Percentiles rank a stretch among this genome's conserved stretches.
Evolutionary conservation across 805 yeast species (phyloP).

Genomic region (Teunomyces pallodes): DNA sequence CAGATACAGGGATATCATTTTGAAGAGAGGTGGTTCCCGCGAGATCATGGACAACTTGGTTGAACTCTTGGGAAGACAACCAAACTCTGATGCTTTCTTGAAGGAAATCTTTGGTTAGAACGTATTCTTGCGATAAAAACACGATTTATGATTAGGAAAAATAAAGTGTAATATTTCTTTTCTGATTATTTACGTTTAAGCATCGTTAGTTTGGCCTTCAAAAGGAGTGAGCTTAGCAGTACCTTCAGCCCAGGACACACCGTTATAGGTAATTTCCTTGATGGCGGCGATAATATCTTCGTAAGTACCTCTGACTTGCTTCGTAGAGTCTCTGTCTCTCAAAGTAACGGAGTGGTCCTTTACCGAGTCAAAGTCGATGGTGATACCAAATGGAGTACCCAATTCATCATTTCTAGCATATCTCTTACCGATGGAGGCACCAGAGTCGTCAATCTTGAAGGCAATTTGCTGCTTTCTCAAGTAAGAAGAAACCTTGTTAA

Average conservation of each 20-base stretch:
- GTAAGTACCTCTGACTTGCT: constrained; percentile 90
- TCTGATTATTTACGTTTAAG: constrained; percentile 4
- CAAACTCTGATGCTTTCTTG: constrained; percentile 70
- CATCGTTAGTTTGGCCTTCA: constrained; percentile 58
- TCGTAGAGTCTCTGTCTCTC: constrained; percentile 96
- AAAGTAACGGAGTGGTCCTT: constrained; percentile 86
- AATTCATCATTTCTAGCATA: constrained; percentile 97
- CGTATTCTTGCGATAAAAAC: too few species aligned
- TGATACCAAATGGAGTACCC: constrained; percentile 98
- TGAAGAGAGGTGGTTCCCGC: constrained; percentile 69
- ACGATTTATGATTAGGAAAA: neutral
- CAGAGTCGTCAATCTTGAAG: constrained; percentile 94
- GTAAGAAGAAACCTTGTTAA: constrained; percentile 62
- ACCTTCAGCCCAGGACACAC: constrained; percentile 82
- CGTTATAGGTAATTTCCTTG: constrained; percentile 69
- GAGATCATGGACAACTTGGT: constrained; percentile 65
- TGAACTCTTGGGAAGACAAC: constrained; percentile 73
- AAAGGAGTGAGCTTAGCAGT: constrained; percentile 70
- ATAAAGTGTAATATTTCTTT: neutral
- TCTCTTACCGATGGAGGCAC: constrained; percentile 97
- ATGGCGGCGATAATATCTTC: constrained; percentile 71
- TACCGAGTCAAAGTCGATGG: constrained; percentile 91
- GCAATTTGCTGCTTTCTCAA: constrained; percentile 84
- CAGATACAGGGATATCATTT: constrained; percentile 65
- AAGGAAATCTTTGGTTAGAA: constrained; percentile 44